A percentile compares a stretch with the other conserved stretches of the same genome.
phyloP scores from a whole-genome alignment of 2,329 filamentous ascomycete genomes.

The Stagonosporopsis cucurbitacearum region DNA sequence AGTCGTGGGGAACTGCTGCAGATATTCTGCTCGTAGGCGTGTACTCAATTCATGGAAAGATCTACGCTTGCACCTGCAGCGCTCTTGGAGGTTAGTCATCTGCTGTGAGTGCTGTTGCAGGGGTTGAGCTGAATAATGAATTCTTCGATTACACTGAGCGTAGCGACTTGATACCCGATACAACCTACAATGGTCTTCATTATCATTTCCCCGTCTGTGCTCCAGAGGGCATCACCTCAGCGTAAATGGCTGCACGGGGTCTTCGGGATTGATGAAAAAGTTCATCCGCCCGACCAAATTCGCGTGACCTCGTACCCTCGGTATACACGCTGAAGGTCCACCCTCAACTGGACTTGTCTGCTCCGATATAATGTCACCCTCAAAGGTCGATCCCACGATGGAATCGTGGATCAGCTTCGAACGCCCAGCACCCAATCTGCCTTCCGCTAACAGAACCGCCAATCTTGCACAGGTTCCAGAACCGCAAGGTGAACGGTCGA shows the following conservation, averaged over 20 bases:
- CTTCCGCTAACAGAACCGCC: constrained; percentile 15
- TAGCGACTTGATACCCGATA: not conserved
- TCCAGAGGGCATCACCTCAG: not conserved
- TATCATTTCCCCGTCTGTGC: not conserved
- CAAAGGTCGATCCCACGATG: constrained; percentile 19
- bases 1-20: not conserved
- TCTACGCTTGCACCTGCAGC: not conserved
- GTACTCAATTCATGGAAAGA: not conserved
- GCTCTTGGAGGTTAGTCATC: not conserved
- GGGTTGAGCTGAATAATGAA: not conserved
- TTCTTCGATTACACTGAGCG: not conserved
- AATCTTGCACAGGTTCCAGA: constrained; percentile 21
- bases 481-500: constrained; percentile 20
- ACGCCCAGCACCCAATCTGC: constrained; percentile 3
- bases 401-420: constrained; percentile 24
- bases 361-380: constrained; percentile 9
- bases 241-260: constrained; percentile 13
- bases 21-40: not conserved
- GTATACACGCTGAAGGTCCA: constrained; percentile 14
- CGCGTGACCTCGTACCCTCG: constrained; percentile 14
- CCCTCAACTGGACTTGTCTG: constrained; percentile 10
- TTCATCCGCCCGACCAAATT: constrained; percentile 19
- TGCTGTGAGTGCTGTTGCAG: not conserved
- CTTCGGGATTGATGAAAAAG: constrained; percentile 15
- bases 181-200: not conserved